These are phyloP conservation scores for Fragaria iinumae DNA, from an alignment of 306 rosid genomes.

Conservation along the genomic window DNA sequence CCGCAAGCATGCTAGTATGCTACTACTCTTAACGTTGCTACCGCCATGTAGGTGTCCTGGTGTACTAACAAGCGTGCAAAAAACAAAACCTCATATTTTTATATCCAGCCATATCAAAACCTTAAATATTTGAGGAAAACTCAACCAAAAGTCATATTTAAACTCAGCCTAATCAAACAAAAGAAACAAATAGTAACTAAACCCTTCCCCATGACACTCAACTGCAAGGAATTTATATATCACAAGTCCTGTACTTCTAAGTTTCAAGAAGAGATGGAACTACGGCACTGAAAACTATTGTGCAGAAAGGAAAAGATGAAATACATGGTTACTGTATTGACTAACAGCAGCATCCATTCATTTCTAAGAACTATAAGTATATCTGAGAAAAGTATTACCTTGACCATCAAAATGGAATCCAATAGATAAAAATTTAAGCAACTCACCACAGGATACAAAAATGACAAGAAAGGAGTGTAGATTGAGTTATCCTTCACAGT, in stretches of 20 bases:
- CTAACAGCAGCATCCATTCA: neutral
- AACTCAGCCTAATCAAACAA: neutral
- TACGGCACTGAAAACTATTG: neutral
- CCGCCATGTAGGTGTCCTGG: too few relatives aligned
- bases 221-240: neutral
- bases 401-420: neutral
- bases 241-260: neutral
- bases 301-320: neutral
- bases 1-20: too few relatives aligned
- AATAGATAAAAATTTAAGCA: neutral
- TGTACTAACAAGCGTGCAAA: too few relatives aligned
- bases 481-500: neutral
- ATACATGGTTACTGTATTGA: neutral
- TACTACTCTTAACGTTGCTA: too few relatives aligned
- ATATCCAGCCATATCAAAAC: neutral
- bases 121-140: neutral
- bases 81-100: neutral
- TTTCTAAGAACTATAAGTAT: neutral
- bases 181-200: neutral
- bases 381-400: neutral
- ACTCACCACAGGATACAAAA: neutral
- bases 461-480: neutral
- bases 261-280: neutral
- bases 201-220: neutral
- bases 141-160: neutral